Evolutionary conservation across 2,329 filamentous ascomycete species (phyloP), one percentile per base, ranked within the genome.

Genomic region (Phyllosticta paracitricarpa): DNA sequence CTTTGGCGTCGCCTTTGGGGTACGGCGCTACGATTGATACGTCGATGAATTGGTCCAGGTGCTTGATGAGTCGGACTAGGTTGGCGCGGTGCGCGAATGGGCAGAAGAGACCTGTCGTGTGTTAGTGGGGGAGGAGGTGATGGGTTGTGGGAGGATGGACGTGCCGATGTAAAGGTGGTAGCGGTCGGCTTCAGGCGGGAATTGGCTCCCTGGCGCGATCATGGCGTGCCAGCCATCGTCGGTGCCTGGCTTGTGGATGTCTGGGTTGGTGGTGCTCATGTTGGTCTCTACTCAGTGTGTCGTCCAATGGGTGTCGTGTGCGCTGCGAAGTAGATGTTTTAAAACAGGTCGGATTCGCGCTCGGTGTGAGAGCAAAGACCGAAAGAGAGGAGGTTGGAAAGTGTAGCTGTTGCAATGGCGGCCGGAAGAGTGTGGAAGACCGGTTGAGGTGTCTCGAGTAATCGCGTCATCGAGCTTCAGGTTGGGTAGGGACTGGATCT

Each of bases 71-170:
- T 4, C 83, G 77, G 8, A 83, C 75, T 10, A 87, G 72, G 65
- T 84, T 84, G 17, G 72, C 80, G 10, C 84, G 79, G 67, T 87
- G 84, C 2, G 84, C 84, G 65, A 86, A 87, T 2, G 84, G 84
- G 66, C 84, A 87, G 73, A 87, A 87, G 28, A 86, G 77, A 22
- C 83, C 81, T 78, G 26, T n/a, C 12, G 40, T n/a, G 19, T n/a
- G 52, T 54, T 12, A 54, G 52, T 22, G 22, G 52, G 0, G 19
- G 14, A 3, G 52, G 3, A 9, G 17, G 4, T n/a, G 40, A 9
- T 17, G 40, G 40, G 7, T n/a, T n/a, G 17, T 48, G 12, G 19
- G 19, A 22, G 19, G 6, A 17, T n/a, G n/a, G 25, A 24, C 59
- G 25, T 65, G 76, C 76, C 80, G 51, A 83, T 79, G 66, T 82